Base-by-base conservation (phyloP, 192 early-diverging fungal species). In the Podila clonocystis region DNA sequence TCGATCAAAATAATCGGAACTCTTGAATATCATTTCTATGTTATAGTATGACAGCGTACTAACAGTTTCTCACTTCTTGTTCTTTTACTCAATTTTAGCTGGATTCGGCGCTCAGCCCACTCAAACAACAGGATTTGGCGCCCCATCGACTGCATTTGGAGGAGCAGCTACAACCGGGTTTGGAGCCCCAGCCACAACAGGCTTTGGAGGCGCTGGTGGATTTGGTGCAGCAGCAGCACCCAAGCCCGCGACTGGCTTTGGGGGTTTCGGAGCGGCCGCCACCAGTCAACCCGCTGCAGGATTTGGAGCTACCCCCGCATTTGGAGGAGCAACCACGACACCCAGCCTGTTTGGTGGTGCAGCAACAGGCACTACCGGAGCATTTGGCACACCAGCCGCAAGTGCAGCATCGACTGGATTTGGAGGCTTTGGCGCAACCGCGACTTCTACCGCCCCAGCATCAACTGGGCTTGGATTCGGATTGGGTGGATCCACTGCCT, bases 81-180 rank as follows among this genome's bases (percentile, higher is more conserved):
- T 22, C 52, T 55, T 55, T 24, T 26, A 55, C 24, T 55, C 26
- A 28, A 30, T 33, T 8, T 61, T 61, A 55, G 62, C 83, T 24
- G 65, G 70, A 13, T 69, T 74, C 24, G 71, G 71, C 12, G 73
- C 67, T 28, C 70, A 63, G 12, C 57, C 72, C 55, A 82, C 82
- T 36, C 34, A 76, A 9, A 73, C 83, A 13, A 59, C 82, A n/a
- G 77, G 68, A 29, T 84, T 77, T 66, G 87, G 85, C 31, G 67
- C 64, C n/a, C 65, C 69, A 7, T 59, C 83, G n/a, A 58, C 75
- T 19, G 88, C 84, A 15, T 90, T 90, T 70, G 88, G 88, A 29
- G 70, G 82, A 13, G 68, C 86, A 1, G 67, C 82, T 4, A 8
- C 78, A 13, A 65, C 85, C 33, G 82, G 82, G 15, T 87, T 88